Base-by-base conservation (phyloP, 306 rosid genomes). In the Datisca glomerata region DNA sequence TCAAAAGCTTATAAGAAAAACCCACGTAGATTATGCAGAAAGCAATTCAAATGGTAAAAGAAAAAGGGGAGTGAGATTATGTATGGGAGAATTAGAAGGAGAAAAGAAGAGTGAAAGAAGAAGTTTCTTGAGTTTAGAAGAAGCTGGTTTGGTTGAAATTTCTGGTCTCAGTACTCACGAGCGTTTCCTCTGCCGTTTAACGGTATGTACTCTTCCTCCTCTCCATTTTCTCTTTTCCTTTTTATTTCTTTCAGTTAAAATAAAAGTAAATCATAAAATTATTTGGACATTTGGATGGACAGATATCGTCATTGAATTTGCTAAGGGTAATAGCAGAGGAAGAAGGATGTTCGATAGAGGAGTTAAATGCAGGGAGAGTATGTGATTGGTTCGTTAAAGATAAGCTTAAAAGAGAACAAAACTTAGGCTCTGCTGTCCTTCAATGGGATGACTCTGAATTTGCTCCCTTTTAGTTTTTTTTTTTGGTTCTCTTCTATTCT, bases 381-480 rank as follows among this genome's bases (percentile, higher is more conserved):
- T 78, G 86, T 43, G 81, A 78, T 33, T 78, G 81, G 86, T 78
- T 78, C 64, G 32, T 78, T 4, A 66, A 78, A 53, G 81, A 78
- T 48, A 73, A 60, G 71, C 56, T 73, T 40, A 73, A 70, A 21
- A 57, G 94, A 63, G 94, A 87, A 53, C 94, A 79, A 62, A 87
- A 79, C 60, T 1, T 72, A 0, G 97, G 43, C 16, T 65, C 94
- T 18, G 93, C 94, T 5, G 94, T 86, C 21, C 94, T 86, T 55
- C 96, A 82, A 67, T 86, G 94, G 96, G 93, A 83, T 48, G 94
- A 87, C 44, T 69, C 96, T 1, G 78, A 74, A n/a, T n/a, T n/a
- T n/a, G n/a, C n/a, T n/a, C n/a, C n/a, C n/a, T n/a, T n/a, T n/a
- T n/a, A n/a, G n/a, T n/a, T n/a, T n/a, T n/a, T n/a, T n/a, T n/a